These are phyloP conservation scores for Penicillium tannophilum DNA, from an alignment of 495 filamentous ascomycete species.

Conservation along the genomic window DNA sequence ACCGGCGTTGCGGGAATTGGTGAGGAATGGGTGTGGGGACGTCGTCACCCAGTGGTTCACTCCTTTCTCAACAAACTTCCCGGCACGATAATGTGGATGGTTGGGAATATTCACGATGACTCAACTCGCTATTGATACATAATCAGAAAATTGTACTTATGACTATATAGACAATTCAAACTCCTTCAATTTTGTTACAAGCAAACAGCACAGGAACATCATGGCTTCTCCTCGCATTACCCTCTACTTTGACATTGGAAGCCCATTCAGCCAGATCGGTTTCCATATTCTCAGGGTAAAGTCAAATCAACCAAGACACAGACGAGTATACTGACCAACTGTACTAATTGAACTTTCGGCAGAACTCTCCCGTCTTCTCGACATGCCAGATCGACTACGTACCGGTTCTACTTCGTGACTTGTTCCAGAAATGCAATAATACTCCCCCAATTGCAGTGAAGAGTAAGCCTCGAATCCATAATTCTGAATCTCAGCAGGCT, in stretches of 20 bases:
- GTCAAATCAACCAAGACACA: not conserved
- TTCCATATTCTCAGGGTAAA: slow-evolving; percentile 21
- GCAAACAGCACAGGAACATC: not conserved
- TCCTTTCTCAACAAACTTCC: not conserved
- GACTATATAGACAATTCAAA: not conserved
- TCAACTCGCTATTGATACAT: slow-evolving; percentile 10
- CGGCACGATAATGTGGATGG: not conserved
- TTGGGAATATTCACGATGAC: not conserved
- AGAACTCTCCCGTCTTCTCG: slow-evolving; percentile 25
- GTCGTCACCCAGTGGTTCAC: not conserved
- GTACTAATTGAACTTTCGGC: not conserved
- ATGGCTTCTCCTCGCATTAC: slow-evolving; percentile 20
- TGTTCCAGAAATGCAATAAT: slow-evolving; percentile 22
- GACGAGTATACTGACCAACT: not conserved
- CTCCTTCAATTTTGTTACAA: not conserved
- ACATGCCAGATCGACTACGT: slow-evolving; percentile 24
- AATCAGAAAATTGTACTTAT: slow-evolving; percentile 10
- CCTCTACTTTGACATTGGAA: slow-evolving; percentile 27
- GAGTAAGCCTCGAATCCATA: slow-evolving; percentile 11
- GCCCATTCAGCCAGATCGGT: slow-evolving; percentile 27
- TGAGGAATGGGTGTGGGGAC: not conserved
- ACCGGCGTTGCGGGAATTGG: not conserved
- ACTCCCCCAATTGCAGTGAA: slow-evolving; percentile 20
- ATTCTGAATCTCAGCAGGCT: not conserved
- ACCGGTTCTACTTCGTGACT: slow-evolving; percentile 15